These are phyloP conservation scores for Skeletonema grethae DNA, from an alignment of 108 stramenopile genomes.

Conservation along the genomic window DNA sequence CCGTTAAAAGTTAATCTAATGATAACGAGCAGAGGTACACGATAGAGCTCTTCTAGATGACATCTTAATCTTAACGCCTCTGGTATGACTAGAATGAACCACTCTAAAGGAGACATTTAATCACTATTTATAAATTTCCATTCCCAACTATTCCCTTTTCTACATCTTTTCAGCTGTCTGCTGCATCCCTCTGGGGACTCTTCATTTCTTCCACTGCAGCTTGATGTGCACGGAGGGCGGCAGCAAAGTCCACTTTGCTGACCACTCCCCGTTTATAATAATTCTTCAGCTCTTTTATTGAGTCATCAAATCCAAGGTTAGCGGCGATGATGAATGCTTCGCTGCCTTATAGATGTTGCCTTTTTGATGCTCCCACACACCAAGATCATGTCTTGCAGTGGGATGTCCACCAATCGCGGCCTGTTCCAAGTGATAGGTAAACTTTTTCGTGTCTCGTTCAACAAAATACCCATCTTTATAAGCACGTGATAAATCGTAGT, in stretches of 20 bases:
- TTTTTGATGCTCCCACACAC: no score
- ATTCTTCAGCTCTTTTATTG: background rate
- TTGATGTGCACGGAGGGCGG: background rate
- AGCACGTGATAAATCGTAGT: background rate
- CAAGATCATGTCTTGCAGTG: background rate
- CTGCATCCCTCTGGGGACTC: background rate
- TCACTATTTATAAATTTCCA: no score
- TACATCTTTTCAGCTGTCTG: background rate
- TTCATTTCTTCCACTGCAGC: background rate
- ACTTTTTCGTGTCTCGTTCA: background rate
- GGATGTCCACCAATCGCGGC: conserved; percentile 4
- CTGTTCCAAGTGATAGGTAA: background rate
- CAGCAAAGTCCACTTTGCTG: background rate
- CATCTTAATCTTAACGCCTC: no score
- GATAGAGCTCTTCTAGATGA: no score
- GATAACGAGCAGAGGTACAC: no score
- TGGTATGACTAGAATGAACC: no score
- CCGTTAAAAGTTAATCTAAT: no score
- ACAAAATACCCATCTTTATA: background rate
- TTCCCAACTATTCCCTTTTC: no score
- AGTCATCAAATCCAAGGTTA: background rate
- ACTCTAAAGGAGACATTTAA: no score
- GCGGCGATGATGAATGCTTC: conserved; percentile 5
- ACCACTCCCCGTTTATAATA: background rate
- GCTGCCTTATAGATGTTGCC: no score